Conservation (phyloP, 177 flowering plant species). For the Tripterygium wilfordii region DNA sequence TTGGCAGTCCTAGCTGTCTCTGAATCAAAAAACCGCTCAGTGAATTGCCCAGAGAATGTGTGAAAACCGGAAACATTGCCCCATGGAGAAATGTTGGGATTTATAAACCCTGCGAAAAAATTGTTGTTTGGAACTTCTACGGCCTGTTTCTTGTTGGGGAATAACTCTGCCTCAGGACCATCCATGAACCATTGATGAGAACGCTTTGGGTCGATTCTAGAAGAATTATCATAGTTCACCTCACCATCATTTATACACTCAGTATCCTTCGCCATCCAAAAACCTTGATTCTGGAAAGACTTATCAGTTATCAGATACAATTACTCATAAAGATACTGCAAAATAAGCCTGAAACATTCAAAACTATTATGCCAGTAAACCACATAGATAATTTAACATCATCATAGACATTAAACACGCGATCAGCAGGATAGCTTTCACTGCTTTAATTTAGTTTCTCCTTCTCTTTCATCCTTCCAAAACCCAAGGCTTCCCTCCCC, state of each 20-base stretch:
- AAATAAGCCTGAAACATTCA: too few species aligned
- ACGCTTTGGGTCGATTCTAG: slow-evolving; percentile 51
- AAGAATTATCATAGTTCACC: slow-evolving; percentile 30
- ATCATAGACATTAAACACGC: too few species aligned
- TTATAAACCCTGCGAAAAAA: slow-evolving; percentile 26
- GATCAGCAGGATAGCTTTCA: too few species aligned
- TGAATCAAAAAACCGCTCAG: slow-evolving; percentile 47
- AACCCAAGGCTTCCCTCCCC: too few species aligned
- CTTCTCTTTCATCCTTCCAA: too few species aligned
- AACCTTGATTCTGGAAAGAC: slow-evolving; percentile 32
- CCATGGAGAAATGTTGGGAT: slow-evolving; percentile 38
- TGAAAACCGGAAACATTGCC: slow-evolving; percentile 40
- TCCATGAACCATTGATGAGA: slow-evolving; percentile 56
- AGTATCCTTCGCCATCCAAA: slow-evolving; percentile 38
- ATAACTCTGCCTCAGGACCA: slow-evolving; percentile 37
- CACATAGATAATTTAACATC: too few species aligned
- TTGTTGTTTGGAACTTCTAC: slow-evolving; percentile 31
- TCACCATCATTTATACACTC: slow-evolving; percentile 42
- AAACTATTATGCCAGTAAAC: too few species aligned
- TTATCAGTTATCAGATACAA: slow-evolving; percentile 5
- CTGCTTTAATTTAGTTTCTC: too few species aligned
- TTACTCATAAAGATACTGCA: too few species aligned
- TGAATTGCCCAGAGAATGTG: slow-evolving; percentile 31
- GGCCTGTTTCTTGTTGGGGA: slow-evolving; percentile 64
- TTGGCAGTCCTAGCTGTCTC: slow-evolving; percentile 25